A percentile compares a stretch with the other conserved stretches of the same genome.
Conservation (phyloP, 2,329 filamentous ascomycete genomes). For the Ceratocystiopsis sp. region DNA sequence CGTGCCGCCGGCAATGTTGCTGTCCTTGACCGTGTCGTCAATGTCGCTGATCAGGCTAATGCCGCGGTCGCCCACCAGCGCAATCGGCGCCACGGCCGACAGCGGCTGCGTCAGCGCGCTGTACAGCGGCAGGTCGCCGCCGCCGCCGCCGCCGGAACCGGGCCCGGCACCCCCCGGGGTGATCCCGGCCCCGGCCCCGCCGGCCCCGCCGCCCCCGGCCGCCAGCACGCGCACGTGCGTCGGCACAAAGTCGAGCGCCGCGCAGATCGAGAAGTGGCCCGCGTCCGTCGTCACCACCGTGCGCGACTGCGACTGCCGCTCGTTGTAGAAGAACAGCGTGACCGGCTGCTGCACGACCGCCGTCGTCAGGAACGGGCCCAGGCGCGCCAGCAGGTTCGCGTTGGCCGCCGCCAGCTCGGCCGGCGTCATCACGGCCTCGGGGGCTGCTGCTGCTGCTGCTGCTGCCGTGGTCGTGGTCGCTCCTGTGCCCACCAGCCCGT, state of each 20-base stretch:
- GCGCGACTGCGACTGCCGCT: slow-evolving; percentile 61
- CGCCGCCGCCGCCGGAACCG: background rate
- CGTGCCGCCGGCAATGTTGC: slow-evolving; percentile 72
- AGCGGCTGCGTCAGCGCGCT: slow-evolving; percentile 40
- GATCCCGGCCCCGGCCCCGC: background rate
- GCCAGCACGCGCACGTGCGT: slow-evolving; percentile 79
- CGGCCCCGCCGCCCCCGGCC: slow-evolving; percentile 22
- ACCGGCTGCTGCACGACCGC: slow-evolving; percentile 63
- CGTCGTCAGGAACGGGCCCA: slow-evolving; percentile 79
- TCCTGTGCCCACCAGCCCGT: slow-evolving; percentile 7
- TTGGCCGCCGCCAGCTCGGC: slow-evolving; percentile 69
- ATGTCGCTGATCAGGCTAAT: slow-evolving; percentile 94
- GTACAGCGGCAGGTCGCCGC: slow-evolving; percentile 2
- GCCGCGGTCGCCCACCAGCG: slow-evolving; percentile 59
- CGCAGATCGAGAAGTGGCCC: slow-evolving; percentile 72
- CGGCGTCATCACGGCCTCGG: slow-evolving; percentile 43
- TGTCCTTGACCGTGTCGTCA: slow-evolving; percentile 93
- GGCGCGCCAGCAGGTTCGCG: slow-evolving; percentile 67
- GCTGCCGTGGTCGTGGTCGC: no score
- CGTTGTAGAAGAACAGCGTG: slow-evolving; percentile 91
- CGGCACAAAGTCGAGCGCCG: slow-evolving; percentile 73
- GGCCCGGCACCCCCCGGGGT: no score
- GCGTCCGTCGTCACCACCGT: slow-evolving; percentile 75
- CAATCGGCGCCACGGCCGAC: slow-evolving; percentile 62
- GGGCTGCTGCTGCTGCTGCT: background rate